Evolutionary conservation across 768 basidiomycete genomes (phyloP), one percentile per base, ranked within the genome.

Genomic region (Thelephora ganbajun): DNA sequence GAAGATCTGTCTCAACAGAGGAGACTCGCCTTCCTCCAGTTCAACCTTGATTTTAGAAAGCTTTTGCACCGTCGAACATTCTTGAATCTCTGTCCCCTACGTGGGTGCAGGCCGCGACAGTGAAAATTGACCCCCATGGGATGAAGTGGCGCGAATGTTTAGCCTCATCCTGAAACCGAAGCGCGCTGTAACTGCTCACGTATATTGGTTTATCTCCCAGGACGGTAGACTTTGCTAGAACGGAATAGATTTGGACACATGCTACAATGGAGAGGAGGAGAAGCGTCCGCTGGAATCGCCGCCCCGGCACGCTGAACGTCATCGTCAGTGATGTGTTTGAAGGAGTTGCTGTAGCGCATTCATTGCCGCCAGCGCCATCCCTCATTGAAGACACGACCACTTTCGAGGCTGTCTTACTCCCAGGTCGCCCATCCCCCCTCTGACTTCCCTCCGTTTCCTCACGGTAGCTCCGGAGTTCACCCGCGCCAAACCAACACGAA

Each of bases 1-100:
- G 64, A 93, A 93, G 33, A 89, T 70, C 57, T 79, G 74, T 48
- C 83, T 80, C 79, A 91, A 77, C 43, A 87, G 61, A 26, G 83
- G 81, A 22, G 83, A 87, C 61, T 78, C 72, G 49, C 71, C 62
- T 37, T 69, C 77, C 53, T 83, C 81, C 23, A 84, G 62, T 7
- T 71, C 66, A 48, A 64, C 59, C 60, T 85, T 85, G 47, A 89
- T 67, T 46, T 68, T 62, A 56, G 72, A 71, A 46, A 89, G 68
- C 57, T 64, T 62, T 48, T 64, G 59, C 11, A 74, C 58, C 3
- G 69, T 63, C 35, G 54, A 48, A 52, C 73, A 72, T 59, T 63
- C 55, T 41, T 64, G 57, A 22, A 76, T 56, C 43, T 73, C 73
- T 43, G 66, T 61, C 49, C 67, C 67, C 74, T 76, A 49, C 44